Evolutionary conservation across 108 stramenopile species (phyloP).

Genomic region (Nitzschia putrida): DNA sequence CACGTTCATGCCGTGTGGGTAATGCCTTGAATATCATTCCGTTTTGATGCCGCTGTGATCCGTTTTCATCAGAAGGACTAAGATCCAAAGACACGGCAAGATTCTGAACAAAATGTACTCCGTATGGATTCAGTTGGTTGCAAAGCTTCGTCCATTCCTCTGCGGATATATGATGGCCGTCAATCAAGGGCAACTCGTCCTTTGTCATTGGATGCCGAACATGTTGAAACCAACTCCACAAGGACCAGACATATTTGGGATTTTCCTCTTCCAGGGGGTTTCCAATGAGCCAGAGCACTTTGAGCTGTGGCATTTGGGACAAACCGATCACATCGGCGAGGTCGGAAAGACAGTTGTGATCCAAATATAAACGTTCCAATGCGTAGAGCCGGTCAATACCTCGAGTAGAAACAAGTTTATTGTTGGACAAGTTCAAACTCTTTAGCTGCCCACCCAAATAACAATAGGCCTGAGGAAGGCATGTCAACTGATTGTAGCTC

Average conservation of each 20-base stretch:
- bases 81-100: neutral
- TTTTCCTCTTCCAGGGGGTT: conserved; percentile 39
- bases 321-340: conserved; percentile 57
- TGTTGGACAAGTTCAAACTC: conserved; percentile 62
- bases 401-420: conserved; percentile 46
- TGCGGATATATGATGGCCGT: neutral
- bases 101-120: conserved; percentile 1
- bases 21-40: neutral
- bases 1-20: neutral
- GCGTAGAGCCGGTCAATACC: conserved; percentile 75
- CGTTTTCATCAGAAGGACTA: neutral
- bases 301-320: conserved; percentile 69
- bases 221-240: conserved; percentile 39
- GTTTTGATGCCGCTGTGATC: neutral
- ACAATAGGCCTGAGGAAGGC: conserved; percentile 39
- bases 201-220: conserved; percentile 10
- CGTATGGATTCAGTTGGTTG: neutral
- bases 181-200: conserved; percentile 13
- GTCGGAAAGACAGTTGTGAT: conserved; percentile 65
- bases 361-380: conserved; percentile 57
- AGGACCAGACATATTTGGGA: neutral
- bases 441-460: conserved; percentile 67
- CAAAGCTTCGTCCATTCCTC: conserved; percentile 6
- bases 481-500: conserved; percentile 61
- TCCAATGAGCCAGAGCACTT: conserved; percentile 48